Conservation (phyloP, 495 filamentous ascomycete genomes). For the Trichocladium uniseriatum region DNA sequence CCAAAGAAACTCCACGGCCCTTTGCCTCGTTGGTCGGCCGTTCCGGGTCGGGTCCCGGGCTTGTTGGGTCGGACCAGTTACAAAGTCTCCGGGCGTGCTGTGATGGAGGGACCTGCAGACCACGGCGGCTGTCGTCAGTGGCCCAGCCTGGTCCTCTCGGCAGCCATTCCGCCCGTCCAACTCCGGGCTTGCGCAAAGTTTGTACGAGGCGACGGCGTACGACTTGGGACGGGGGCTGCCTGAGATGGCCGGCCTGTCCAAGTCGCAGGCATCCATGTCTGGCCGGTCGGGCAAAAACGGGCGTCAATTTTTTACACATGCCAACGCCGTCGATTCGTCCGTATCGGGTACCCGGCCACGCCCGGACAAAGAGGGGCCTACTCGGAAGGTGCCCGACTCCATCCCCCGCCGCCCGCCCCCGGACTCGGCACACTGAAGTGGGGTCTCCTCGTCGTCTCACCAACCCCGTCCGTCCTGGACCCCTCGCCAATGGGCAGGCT, state of each 20-base stretch:
- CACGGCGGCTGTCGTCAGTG: too few species aligned
- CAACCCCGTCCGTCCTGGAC: slow-evolving; percentile 2
- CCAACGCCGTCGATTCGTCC: background rate
- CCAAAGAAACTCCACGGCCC: slow-evolving; percentile 6
- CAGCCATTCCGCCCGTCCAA: background rate
- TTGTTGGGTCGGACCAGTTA: too few species aligned
- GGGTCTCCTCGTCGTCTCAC: slow-evolving; percentile 1
- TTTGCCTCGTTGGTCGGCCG: slow-evolving; percentile 1
- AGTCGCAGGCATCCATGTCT: background rate
- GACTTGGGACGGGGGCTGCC: background rate
- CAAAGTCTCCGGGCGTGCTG: too few species aligned
- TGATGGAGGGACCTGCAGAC: too few species aligned
- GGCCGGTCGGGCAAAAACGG: background rate
- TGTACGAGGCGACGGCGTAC: too few species aligned
- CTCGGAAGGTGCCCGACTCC: background rate
- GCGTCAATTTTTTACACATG: background rate
- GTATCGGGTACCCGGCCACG: background rate
- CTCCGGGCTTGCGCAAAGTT: background rate
- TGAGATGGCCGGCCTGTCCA: background rate
- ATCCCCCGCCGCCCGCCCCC: background rate
- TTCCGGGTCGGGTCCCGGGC: background rate
- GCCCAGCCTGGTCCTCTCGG: background rate
- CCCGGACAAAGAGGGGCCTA: background rate
- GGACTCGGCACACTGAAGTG: slow-evolving; percentile 1
- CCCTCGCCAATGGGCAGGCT: too few species aligned